phyloP scores from a whole-genome alignment of 2,329 filamentous ascomycete species.

The Penicillium palitans region DNA sequence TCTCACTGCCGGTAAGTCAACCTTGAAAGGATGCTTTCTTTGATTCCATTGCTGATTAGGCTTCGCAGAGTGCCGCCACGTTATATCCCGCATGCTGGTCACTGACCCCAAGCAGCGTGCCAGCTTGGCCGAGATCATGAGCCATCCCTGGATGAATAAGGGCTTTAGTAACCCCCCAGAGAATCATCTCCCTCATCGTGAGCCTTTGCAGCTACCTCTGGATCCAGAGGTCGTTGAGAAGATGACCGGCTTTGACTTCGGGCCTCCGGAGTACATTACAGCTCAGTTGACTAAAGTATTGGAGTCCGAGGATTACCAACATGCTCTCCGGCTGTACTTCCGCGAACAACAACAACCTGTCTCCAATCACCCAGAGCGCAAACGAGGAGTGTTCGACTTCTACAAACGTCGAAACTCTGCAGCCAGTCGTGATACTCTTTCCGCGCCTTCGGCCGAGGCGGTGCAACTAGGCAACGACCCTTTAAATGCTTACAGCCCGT shows the following conservation, averaged over 20 bases:
- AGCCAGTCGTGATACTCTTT: constrained; percentile 81
- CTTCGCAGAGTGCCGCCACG: constrained; percentile 77
- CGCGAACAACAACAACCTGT: constrained; percentile 66
- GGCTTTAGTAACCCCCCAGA: constrained; percentile 84
- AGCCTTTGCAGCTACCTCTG: constrained; percentile 80
- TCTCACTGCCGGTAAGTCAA: constrained; percentile 75
- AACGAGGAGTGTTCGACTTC: constrained; percentile 90
- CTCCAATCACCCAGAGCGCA: constrained; percentile 69
- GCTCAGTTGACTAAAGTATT: constrained; percentile 80
- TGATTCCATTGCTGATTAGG: constrained; percentile 37
- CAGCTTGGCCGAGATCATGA: constrained; percentile 87
- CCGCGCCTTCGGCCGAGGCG: constrained; percentile 79
- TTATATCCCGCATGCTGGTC: constrained; percentile 93
- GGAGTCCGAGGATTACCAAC: constrained; percentile 91
- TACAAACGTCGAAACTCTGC: constrained; percentile 88
- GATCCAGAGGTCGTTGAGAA: constrained; percentile 81
- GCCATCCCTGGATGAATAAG: constrained; percentile 93
- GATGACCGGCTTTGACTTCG: constrained; percentile 99
- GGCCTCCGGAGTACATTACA: constrained; percentile 78
- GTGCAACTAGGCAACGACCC: constrained; percentile 81
- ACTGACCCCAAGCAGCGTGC: constrained; percentile 88
- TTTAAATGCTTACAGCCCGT: constrained; percentile 86
- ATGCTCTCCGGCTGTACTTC: constrained; percentile 71
- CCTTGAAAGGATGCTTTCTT: background rate
- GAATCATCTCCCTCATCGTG: constrained; percentile 79